Conservation (phyloP, 148 eudicot genomes). For the Tetragonia tetragonoides region DNA sequence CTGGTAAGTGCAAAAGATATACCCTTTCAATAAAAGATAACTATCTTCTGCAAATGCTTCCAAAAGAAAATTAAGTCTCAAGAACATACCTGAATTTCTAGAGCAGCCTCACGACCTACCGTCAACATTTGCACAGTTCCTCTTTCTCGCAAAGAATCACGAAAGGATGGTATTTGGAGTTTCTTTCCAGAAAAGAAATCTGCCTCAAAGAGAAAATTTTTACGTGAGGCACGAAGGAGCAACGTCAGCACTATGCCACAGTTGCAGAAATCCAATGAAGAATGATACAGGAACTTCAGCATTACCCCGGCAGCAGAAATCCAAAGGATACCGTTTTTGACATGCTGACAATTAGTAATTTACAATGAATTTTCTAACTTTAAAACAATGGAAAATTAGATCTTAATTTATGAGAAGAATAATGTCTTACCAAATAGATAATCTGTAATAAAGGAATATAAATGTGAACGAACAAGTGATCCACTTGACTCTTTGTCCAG, state of each 20-base stretch:
- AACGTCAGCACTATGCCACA: conserved; percentile 64
- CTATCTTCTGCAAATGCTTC: neutral
- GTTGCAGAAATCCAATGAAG: conserved; percentile 61
- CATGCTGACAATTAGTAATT: conserved; percentile 96
- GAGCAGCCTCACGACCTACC: conserved; percentile 92
- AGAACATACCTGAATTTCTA: conserved; percentile 80
- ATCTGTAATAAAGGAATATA: conserved; percentile 73
- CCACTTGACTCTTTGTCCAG: conserved; percentile 87
- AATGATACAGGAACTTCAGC: conserved; percentile 73
- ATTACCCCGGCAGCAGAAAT: conserved; percentile 98
- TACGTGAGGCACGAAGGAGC: conserved; percentile 53
- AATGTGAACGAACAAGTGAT: conserved; percentile 62
- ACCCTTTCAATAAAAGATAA: neutral
- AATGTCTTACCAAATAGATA: conserved; percentile 72
- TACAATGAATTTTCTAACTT: conserved; percentile 47
- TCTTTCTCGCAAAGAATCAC: conserved; percentile 78
- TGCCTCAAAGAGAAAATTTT: conserved; percentile 81
- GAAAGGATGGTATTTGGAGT: conserved; percentile 79
- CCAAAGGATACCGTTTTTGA: conserved; percentile 86
- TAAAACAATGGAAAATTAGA: conserved; percentile 32
- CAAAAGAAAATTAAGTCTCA: neutral
- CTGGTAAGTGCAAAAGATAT: too few relatives aligned
- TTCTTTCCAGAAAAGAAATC: conserved; percentile 80
- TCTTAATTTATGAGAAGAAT: conserved; percentile 11
- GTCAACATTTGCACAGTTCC: conserved; percentile 96